Percentiles rank a stretch among this genome's conserved stretches.
Evolutionary conservation across 148 eudicot species (phyloP).

Genomic region (Agrostemma githago): DNA sequence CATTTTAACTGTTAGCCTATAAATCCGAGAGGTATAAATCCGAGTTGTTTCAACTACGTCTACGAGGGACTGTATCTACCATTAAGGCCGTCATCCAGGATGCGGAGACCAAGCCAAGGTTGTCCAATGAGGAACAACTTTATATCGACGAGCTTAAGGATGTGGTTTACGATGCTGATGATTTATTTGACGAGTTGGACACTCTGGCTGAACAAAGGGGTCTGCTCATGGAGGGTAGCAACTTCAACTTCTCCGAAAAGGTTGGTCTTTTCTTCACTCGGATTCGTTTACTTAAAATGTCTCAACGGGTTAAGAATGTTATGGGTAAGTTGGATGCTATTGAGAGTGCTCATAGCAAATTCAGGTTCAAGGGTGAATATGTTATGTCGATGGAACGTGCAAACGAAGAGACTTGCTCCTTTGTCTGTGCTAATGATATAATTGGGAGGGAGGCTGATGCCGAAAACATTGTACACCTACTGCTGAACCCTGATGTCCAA

Average conservation of each 20-base stretch:
- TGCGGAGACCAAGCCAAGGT: conserved; percentile 11
- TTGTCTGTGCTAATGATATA: conserved; percentile 16
- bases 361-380: no score
- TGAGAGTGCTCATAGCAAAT: conserved; percentile 8
- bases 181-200: conserved; percentile 26
- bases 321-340: conserved; percentile 12
- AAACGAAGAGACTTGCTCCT: conserved; percentile 12
- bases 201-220: conserved; percentile 10
- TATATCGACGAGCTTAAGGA: conserved; percentile 26
- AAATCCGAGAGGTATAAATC: conserved; percentile 10
- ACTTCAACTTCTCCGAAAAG: conserved; percentile 1
- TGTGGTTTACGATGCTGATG: conserved; percentile 23
- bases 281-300: neutral
- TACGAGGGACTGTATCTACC: conserved; percentile 14
- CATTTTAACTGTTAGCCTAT: no score
- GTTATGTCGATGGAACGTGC: neutral
- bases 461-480: conserved; percentile 13
- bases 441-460: conserved; percentile 36
- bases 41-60: conserved; percentile 22
- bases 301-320: conserved; percentile 6
- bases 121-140: conserved; percentile 7
- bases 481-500: conserved; percentile 15
- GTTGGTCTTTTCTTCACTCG: conserved; percentile 13
- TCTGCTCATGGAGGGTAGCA: neutral
- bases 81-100: conserved; percentile 22